Evolutionary conservation across 108 stramenopile genomes (phyloP), one percentile per base, ranked within the genome.

Genomic region (Nitzschia sp.): DNA sequence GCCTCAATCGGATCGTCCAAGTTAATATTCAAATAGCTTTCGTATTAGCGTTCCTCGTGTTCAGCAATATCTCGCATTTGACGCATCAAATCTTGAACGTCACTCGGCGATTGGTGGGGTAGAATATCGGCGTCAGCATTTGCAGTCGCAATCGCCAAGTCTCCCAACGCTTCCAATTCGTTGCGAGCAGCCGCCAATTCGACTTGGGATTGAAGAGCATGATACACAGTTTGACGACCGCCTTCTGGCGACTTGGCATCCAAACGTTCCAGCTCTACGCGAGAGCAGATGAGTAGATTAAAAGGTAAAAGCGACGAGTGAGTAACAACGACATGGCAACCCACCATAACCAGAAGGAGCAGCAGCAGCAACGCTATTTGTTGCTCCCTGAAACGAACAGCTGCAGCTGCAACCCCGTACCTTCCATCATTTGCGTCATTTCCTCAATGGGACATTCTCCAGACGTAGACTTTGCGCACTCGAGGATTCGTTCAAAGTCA

Each of bases 351-450:
- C n/a, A n/a, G n/a, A n/a, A n/a, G n/a, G n/a, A n/a, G n/a, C n/a
- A n/a, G n/a, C n/a, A n/a, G n/a, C n/a, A n/a, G n/a, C n/a, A n/a
- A n/a, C n/a, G n/a, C n/a, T n/a, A n/a, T n/a, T n/a, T n/a, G n/a
- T n/a, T n/a, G n/a, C n/a, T n/a, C n/a, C n/a, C n/a, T n/a, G n/a
- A n/a, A n/a, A n/a, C n/a, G n/a, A n/a, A n/a, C n/a, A n/a, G n/a
- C n/a, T n/a, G n/a, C n/a, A n/a, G n/a, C n/a, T n/a, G n/a, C n/a
- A n/a, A n/a, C n/a, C n/a, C 11, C 49, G 13, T 51, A 51, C 49
- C 49, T 51, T 51, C 49, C 17, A 51, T 19, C 49, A 51, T 51
- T 19, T 51, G 49, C 21, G 49, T 51, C 49, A 51, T 51, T 51
- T 51, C 49, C 17, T 51, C 49, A 19, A 51, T 19, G 4, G 49